A percentile compares a stretch with the other conserved stretches of the same genome.
These are phyloP conservation scores for Forsythia suspensa DNA, from an alignment of 257 asterid genomes.

Conservation along the genomic window DNA sequence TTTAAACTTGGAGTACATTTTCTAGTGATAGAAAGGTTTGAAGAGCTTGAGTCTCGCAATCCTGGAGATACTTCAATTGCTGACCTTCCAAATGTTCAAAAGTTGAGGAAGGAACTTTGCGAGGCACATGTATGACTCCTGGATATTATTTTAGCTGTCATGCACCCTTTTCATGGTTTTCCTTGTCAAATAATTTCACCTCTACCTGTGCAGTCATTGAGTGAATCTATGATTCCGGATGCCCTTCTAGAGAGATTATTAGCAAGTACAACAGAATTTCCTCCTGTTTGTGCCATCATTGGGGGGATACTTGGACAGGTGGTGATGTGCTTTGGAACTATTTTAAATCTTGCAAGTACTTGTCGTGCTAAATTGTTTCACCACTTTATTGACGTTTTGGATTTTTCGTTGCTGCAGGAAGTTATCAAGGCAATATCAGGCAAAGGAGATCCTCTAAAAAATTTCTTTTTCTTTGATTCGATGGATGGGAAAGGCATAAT, in stretches of 20 bases:
- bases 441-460: constrained; percentile 90
- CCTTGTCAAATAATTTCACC: constrained; percentile 11
- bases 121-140: constrained; percentile 53
- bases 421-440: constrained; percentile 95
- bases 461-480: constrained; percentile 85
- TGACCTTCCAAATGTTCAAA: constrained; percentile 65
- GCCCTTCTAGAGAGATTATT: constrained; percentile 69
- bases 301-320: constrained; percentile 99
- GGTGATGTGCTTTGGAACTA: constrained; percentile 34
- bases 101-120: constrained; percentile 73
- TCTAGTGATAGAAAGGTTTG: constrained; percentile 84
- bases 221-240: constrained; percentile 79
- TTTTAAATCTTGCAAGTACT: neutral
- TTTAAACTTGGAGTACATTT: constrained; percentile 13
- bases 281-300: constrained; percentile 87
- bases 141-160: neutral
- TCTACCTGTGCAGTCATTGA: constrained; percentile 48
- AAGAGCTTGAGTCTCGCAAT: constrained; percentile 63
- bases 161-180: constrained; percentile 15
- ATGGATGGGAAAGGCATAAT: constrained; percentile 85
- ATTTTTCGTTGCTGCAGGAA: constrained; percentile 50
- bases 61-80: constrained; percentile 73
- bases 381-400: neutral
- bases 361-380: neutral
- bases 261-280: constrained; percentile 71